Evolutionary conservation across 345 rosid genomes (phyloP).

Genomic region (Camelina laxa): DNA sequence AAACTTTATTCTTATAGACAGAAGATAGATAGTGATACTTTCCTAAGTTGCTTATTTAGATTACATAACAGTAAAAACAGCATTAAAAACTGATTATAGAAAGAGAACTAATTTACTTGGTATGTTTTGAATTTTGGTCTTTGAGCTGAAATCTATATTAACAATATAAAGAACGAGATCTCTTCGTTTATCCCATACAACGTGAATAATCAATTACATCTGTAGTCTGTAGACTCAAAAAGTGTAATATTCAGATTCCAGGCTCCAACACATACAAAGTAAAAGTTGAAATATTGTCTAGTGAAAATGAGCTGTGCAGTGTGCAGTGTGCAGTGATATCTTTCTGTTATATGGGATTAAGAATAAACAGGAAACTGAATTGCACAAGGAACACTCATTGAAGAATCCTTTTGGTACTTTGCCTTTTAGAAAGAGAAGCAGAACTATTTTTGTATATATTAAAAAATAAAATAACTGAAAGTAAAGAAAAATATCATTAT

Average conservation of each 20-base stretch:
- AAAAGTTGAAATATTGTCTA: neutral
- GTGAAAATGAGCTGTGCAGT: neutral
- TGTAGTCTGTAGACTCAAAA: too few relatives aligned
- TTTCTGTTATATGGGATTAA: neutral
- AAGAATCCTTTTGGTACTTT: constrained; percentile 33
- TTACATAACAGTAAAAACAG: neutral
- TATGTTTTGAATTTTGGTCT: neutral
- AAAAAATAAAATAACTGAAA: neutral
- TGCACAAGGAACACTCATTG: constrained; percentile 42
- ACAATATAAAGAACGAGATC: neutral
- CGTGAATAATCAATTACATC: neutral
- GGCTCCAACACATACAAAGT: too few relatives aligned
- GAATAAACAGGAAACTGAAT: constrained; percentile 29
- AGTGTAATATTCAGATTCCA: too few relatives aligned
- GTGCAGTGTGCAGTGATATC: neutral
- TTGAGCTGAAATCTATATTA: too few relatives aligned
- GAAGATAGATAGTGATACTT: neutral
- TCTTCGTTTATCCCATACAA: neutral
- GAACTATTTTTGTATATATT: neutral
- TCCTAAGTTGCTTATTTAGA: neutral
- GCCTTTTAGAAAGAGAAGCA: constrained; percentile 19
- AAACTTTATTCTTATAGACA: neutral
- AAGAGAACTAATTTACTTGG: neutral
- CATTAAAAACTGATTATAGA: neutral
- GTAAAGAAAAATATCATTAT: constrained; percentile 17